Percentiles rank a stretch among this genome's conserved stretches.
phyloP scores from a whole-genome alignment of 2,329 filamentous ascomycete species.

The Alternaria sp. region DNA sequence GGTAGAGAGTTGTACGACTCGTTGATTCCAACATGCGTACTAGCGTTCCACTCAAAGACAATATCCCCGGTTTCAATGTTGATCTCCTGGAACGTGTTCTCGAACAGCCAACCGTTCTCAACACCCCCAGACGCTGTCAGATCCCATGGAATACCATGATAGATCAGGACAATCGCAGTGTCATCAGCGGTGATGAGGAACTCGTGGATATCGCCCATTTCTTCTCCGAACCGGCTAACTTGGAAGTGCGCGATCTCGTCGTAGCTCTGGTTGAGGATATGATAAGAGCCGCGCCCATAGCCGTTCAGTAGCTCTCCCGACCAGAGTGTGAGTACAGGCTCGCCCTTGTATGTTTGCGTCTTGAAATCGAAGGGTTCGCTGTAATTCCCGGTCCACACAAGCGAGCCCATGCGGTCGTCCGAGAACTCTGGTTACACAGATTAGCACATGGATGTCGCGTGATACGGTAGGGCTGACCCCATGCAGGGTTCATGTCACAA shows the following conservation, averaged over 20 bases:
- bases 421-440: conserved; percentile 15
- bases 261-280: conserved; percentile 26
- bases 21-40: conserved; percentile 41
- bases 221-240: conserved; percentile 12
- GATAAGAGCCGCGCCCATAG: conserved; percentile 17
- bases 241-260: conserved; percentile 23
- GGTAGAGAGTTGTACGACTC: conserved; percentile 31
- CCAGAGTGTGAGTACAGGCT: conserved; percentile 30
- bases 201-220: conserved; percentile 51
- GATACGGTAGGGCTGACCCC: not conserved
- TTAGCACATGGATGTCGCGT: not conserved
- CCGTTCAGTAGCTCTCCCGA: conserved; percentile 20
- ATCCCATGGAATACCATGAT: conserved; percentile 49
- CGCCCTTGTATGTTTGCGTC: conserved; percentile 26
- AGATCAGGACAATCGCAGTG: conserved; percentile 53
- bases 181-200: conserved; percentile 53
- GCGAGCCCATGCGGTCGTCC: conserved; percentile 21
- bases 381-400: conserved; percentile 28
- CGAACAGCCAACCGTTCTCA: conserved; percentile 51
- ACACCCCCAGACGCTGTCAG: conserved; percentile 47
- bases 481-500: not conserved
- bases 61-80: conserved; percentile 50
- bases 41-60: conserved; percentile 51
- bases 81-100: conserved; percentile 55
- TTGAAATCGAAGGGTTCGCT: conserved; percentile 28